Base-by-base conservation (phyloP, 2,329 filamentous ascomycete genomes). In the Exutisphaerella laricina region DNA sequence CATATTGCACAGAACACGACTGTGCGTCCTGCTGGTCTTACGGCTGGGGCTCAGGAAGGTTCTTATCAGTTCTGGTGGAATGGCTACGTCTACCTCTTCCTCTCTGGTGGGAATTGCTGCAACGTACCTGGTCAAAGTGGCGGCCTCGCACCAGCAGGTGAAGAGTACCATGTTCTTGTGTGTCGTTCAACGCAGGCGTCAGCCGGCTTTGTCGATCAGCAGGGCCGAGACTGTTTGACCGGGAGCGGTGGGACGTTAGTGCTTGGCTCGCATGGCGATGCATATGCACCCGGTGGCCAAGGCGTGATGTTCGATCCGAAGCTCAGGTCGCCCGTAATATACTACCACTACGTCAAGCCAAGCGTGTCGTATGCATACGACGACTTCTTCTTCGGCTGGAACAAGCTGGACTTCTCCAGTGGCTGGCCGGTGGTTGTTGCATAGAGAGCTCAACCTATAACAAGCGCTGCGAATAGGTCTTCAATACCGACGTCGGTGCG, bases 251-350 rank as follows among this genome's bases (percentile, higher is more conserved):
- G 81, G 1, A 79, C 75, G 0, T 65, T 77, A 6, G 72, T 85
- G 1, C 66, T 84, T 1, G 70, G 71, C 50, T 75, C 70, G n/a
- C 78, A 84, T 51, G 75, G 64, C 3, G 74, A 65, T 34, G 70
- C 81, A 0, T 84, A 84, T 52, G 80, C 75, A 17, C 80, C 80
- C 6, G 81, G 80, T 50, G 79, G 79, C 25, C 79, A 84, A 59
- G 78, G 76, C 26, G 71, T 80, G 3, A 72, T 75, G 49, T 66
- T 64, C 2, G 77, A 80, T 45, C 61, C 66, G 2, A 54, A 46
- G 8, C 37, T 53, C 14, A 43, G 61, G 6, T 76, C 75, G 1
- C 69, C 73, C 4, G 69, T 83, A 3, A 63, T 82, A 4, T 82
- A 82, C 60, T 82, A 82, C 54, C 78, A 82, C 53, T 81, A 82